Percentiles rank a stretch among this genome's conserved stretches.
Evolutionary conservation across 257 asterid genomes (phyloP).

Genomic region (Nicotiana paniculata): DNA sequence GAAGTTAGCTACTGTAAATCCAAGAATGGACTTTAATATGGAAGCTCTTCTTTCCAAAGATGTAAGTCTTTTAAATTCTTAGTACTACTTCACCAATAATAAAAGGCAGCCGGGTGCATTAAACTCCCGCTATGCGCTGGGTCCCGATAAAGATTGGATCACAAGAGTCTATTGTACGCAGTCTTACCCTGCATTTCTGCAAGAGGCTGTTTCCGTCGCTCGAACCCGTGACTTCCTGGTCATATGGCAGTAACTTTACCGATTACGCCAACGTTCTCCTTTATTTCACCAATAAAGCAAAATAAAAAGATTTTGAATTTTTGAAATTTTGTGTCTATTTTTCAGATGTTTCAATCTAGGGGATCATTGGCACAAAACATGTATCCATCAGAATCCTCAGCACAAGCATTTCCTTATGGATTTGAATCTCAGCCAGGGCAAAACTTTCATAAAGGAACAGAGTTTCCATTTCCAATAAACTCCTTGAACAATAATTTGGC

Average conservation of each 20-base stretch:
- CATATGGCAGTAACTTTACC: no score
- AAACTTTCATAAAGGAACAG: constrained; percentile 26
- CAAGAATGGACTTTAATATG: constrained; percentile 62
- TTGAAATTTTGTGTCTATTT: background rate
- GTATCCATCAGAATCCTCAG: constrained; percentile 31
- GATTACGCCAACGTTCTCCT: no score
- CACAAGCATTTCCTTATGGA: constrained; percentile 29
- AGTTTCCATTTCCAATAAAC: constrained; percentile 31
- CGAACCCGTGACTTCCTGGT: no score
- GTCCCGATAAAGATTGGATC: no score
- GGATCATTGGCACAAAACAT: constrained; percentile 40
- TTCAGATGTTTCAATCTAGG: constrained; percentile 48
- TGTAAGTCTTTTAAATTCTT: constrained; percentile 31
- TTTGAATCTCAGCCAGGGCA: constrained; percentile 38
- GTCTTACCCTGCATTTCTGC: no score
- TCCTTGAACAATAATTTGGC: constrained; percentile 25
- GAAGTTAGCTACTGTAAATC: constrained; percentile 77
- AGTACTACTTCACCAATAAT: background rate
- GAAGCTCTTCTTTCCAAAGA: constrained; percentile 69
- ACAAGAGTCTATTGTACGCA: no score
- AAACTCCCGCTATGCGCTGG: no score
- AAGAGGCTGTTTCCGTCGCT: no score
- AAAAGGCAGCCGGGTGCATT: no score
- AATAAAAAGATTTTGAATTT: background rate
- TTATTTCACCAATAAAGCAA: no score